Evolutionary conservation across 352 stramenopile species (phyloP).

Genomic region (Phytopythium kandeliae): DNA sequence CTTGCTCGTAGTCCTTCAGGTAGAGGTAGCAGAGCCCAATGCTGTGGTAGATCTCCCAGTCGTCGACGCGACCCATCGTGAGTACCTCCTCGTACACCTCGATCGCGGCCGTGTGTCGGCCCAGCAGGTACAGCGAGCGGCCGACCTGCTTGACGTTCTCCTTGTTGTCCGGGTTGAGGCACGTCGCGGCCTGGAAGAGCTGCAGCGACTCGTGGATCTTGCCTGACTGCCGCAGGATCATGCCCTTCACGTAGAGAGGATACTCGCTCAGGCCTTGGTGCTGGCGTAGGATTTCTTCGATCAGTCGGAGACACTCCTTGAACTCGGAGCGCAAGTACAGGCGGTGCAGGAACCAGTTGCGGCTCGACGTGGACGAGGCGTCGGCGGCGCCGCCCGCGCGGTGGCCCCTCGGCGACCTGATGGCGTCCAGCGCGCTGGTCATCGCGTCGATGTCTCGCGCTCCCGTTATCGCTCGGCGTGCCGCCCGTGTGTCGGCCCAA

Average conservation of each 20-base stretch:
- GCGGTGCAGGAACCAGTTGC: conserved; percentile 84
- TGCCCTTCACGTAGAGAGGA: conserved; percentile 88
- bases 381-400: conserved; percentile 7
- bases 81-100: conserved; percentile 91
- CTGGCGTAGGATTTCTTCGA: conserved; percentile 84
- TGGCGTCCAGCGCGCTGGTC: conserved; percentile 31
- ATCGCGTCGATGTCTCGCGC: conserved; percentile 5
- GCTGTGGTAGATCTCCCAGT: conserved; percentile 93
- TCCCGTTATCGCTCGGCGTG: background rate
- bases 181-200: conserved; percentile 90
- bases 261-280: conserved; percentile 89
- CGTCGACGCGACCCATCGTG: conserved; percentile 68
- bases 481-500: too few relatives aligned
- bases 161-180: conserved; percentile 89
- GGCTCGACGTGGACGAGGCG: conserved; percentile 17
- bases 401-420: conserved; percentile 54
- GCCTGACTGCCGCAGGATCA: conserved; percentile 87
- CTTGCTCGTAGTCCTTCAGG: conserved; percentile 88
- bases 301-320: conserved; percentile 84
- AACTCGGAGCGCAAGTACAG: conserved; percentile 85
- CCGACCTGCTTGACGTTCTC: conserved; percentile 91
- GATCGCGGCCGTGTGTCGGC: conserved; percentile 88
- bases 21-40: conserved; percentile 91
- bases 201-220: conserved; percentile 88
- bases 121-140: conserved; percentile 73